Evolutionary conservation across 495 filamentous ascomycete species (phyloP).

Genomic region (Xylona heveae): DNA sequence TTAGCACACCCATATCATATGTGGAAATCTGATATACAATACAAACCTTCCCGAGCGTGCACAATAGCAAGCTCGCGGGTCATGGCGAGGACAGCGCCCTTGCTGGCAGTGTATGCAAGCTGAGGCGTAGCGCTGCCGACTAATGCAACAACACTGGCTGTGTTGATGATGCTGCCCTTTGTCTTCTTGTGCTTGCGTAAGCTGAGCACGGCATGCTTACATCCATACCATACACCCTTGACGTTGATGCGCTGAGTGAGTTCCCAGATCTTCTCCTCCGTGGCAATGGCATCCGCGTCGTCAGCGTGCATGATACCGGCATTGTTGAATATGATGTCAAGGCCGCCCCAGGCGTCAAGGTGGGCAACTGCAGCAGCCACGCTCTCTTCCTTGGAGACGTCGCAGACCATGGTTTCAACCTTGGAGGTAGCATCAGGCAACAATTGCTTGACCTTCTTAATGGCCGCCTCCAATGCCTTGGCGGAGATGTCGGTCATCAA

Average conservation of each 20-base stretch:
- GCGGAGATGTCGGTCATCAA: constrained; percentile 69
- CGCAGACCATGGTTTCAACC: constrained; percentile 39
- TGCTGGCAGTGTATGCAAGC: constrained; percentile 84
- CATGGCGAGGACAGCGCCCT: constrained; percentile 74
- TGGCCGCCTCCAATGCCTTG: constrained; percentile 45
- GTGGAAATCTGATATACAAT: not conserved
- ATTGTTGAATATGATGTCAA: constrained; percentile 96
- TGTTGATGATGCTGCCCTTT: constrained; percentile 76
- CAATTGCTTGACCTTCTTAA: constrained; percentile 46
- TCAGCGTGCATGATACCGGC: constrained; percentile 91
- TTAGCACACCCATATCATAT: not conserved
- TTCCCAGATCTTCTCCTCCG: constrained; percentile 86
- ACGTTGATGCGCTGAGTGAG: constrained; percentile 88
- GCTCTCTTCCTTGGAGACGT: constrained; percentile 51
- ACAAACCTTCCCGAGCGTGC: constrained; percentile 12
- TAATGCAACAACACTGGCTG: constrained; percentile 77
- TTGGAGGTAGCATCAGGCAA: constrained; percentile 33
- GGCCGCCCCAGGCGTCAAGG: constrained; percentile 70
- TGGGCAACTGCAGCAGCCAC: constrained; percentile 48
- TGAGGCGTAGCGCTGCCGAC: constrained; percentile 91
- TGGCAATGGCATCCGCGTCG: constrained; percentile 70
- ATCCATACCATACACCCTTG: constrained; percentile 94
- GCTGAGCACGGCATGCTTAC: constrained; percentile 75
- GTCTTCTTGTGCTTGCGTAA: constrained; percentile 64
- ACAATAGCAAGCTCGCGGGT: constrained; percentile 22